phyloP scores from a whole-genome alignment of 495 filamentous ascomycete genomes.

The Daldinia bambusicola region DNA sequence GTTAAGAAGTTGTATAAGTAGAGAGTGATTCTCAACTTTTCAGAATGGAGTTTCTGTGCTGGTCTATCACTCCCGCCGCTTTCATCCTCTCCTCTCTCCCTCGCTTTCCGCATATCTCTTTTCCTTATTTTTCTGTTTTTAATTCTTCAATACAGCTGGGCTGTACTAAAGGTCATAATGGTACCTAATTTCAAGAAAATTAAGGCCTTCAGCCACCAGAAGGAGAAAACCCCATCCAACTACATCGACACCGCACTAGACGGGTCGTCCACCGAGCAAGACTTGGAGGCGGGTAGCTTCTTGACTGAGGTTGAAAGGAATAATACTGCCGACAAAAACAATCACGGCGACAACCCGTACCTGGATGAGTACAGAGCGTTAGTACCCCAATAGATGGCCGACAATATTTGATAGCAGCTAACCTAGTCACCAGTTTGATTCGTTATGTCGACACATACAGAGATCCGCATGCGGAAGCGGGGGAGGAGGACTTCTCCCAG shows the following conservation, averaged over 20 bases:
- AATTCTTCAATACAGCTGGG: conserved; percentile 41
- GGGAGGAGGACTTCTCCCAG: conserved; percentile 61
- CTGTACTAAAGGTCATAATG: conserved; percentile 45
- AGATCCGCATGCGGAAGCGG: conserved; percentile 67
- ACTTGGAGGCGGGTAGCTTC: conserved; percentile 45
- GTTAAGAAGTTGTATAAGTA: conserved; percentile 40
- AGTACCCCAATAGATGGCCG: conserved; percentile 11
- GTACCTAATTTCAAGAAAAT: conserved; percentile 43
- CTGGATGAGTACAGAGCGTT: conserved; percentile 54
- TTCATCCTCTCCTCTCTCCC: conserved; percentile 22
- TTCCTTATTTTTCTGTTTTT: conserved; percentile 12
- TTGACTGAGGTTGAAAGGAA: conserved; percentile 41
- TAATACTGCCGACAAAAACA: conserved; percentile 32
- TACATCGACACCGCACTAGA: conserved; percentile 31
- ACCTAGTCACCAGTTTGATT: conserved; percentile 54
- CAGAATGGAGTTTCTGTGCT: conserved; percentile 19
- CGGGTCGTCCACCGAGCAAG: conserved; percentile 26
- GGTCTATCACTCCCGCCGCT: conserved; percentile 20
- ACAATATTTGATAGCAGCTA: conserved; percentile 5
- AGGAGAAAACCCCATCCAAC: conserved; percentile 20
- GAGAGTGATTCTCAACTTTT: conserved; percentile 20
- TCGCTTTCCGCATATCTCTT: conserved; percentile 33
- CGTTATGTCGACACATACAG: conserved; percentile 74
- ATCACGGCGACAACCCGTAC: conserved; percentile 42
- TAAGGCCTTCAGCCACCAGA: conserved; percentile 35